phyloP scores from a whole-genome alignment of 2,329 filamentous ascomycete genomes.

The Penicillium digitatum region DNA sequence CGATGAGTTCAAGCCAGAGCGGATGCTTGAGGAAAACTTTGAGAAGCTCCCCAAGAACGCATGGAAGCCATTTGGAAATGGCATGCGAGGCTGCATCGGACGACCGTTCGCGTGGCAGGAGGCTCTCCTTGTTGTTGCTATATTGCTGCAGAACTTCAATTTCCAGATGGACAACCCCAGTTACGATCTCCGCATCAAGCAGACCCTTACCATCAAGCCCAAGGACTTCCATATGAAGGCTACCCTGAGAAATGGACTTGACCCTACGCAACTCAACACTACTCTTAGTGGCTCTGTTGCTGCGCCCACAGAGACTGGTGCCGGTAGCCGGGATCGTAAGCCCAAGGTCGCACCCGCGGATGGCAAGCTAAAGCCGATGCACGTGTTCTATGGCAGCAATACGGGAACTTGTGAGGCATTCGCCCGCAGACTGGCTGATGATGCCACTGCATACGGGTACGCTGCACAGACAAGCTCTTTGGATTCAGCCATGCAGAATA shows the following conservation, averaged over 20 bases:
- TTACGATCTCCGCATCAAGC: constrained; percentile 38
- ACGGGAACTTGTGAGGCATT: constrained; percentile 70
- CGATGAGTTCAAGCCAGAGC: constrained; percentile 63
- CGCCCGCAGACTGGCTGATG: constrained; percentile 58
- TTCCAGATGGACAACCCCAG: constrained; percentile 59
- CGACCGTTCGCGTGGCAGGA: constrained; percentile 73
- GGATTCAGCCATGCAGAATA: constrained; percentile 58
- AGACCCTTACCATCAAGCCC: constrained; percentile 41
- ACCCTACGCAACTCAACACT: constrained; percentile 42
- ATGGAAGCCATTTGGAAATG: constrained; percentile 74
- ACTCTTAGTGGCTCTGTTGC: constrained; percentile 26
- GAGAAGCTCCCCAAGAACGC: constrained; percentile 59
- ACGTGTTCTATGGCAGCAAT: constrained; percentile 71
- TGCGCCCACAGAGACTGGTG: constrained; percentile 7
- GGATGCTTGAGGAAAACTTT: constrained; percentile 68
- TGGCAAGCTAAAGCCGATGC: constrained; percentile 47
- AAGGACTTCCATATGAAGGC: constrained; percentile 62
- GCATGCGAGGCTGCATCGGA: constrained; percentile 67
- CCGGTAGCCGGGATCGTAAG: constrained; percentile 21
- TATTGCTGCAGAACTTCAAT: constrained; percentile 69
- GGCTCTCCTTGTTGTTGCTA: constrained; percentile 56
- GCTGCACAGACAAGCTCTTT: constrained; percentile 54
- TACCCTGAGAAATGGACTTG: constrained; percentile 50
- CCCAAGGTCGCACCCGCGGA: constrained; percentile 12
- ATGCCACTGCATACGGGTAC: constrained; percentile 60